Evolutionary conservation across 805 yeast species (phyloP).

Genomic region (Myxozyma nipponensis): DNA sequence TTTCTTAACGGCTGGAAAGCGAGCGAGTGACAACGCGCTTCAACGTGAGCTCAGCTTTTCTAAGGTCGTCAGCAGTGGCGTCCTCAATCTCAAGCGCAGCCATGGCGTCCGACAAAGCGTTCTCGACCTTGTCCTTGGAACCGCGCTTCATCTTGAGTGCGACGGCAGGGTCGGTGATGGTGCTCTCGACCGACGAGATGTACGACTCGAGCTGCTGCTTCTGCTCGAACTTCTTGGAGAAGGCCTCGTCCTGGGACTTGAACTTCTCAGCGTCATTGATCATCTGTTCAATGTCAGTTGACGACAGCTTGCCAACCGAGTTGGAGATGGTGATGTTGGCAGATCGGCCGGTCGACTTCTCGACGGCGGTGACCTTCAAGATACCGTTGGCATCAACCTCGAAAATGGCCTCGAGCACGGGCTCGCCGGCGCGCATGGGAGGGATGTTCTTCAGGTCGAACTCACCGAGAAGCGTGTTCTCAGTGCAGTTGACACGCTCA

Average conservation of each 20-base stretch:
- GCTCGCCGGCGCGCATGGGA: conserved; percentile 98
- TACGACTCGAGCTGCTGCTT: conserved; percentile 98
- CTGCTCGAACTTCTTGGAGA: conserved; percentile 99
- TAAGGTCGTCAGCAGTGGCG: conserved; percentile 91
- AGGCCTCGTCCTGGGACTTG: conserved; percentile 98
- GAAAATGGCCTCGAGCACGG: conserved; percentile 97
- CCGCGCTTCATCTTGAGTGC: conserved; percentile 97
- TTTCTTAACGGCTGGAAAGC: conserved; percentile 24
- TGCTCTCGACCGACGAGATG: conserved; percentile 91
- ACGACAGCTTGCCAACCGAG: conserved; percentile 97
- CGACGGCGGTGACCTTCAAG: conserved; percentile 97
- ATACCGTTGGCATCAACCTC: conserved; percentile 99
- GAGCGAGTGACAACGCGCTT: conserved; percentile 79
- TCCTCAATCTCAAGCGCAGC: conserved; percentile 97
- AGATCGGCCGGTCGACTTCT: conserved; percentile 97
- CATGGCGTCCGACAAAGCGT: conserved; percentile 96
- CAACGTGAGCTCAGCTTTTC: conserved; percentile 98
- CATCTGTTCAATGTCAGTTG: conserved; percentile 97
- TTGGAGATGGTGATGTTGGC: conserved; percentile 98
- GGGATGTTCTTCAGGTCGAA: conserved; percentile 97
- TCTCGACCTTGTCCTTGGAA: conserved; percentile 94
- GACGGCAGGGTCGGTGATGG: conserved; percentile 96
- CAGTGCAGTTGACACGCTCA: conserved; percentile 98
- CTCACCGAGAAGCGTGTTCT: conserved; percentile 97
- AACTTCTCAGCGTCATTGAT: conserved; percentile 97